phyloP scores from a whole-genome alignment of 1,284 basidiomycete species.

The Pterulicium gracile region DNA sequence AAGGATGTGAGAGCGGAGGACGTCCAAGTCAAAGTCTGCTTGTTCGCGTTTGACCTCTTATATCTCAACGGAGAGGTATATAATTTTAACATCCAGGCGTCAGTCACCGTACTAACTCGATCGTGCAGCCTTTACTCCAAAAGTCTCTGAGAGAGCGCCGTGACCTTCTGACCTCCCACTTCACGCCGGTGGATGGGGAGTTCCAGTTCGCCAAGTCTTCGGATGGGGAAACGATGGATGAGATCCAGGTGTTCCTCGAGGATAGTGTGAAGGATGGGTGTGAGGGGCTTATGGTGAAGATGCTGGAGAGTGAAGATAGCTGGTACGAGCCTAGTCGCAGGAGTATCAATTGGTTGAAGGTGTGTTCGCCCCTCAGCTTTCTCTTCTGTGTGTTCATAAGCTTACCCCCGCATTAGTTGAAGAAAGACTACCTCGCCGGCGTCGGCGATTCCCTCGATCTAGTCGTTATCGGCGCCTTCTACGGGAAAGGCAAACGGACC shows the following conservation, averaged over 20 bases:
- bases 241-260: constrained; percentile 93
- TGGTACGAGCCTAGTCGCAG: constrained; percentile 93
- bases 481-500: constrained; percentile 96
- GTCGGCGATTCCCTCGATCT: constrained; percentile 96
- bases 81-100: background rate
- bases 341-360: constrained; percentile 98
- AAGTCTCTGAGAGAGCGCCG: constrained; percentile 67
- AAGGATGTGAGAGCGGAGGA: constrained; percentile 97
- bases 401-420: constrained; percentile 48
- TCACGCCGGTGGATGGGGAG: constrained; percentile 77
- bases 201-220: constrained; percentile 90
- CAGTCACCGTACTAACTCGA: constrained; percentile 4
- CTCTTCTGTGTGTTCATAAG: background rate
- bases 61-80: constrained; percentile 89
- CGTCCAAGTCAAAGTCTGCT: constrained; percentile 90
- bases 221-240: constrained; percentile 84
- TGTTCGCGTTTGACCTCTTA: constrained; percentile 93
- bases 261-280: constrained; percentile 96
- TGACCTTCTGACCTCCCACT: constrained; percentile 68
- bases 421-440: constrained; percentile 96
- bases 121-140: constrained; percentile 50
- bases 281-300: constrained; percentile 99
- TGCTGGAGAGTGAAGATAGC: constrained; percentile 85
- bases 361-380: constrained; percentile 19
- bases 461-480: constrained; percentile 93